These are phyloP conservation scores for Fusarium albosuccineum DNA, from an alignment of 2,329 filamentous ascomycete species.

Conservation along the genomic window DNA sequence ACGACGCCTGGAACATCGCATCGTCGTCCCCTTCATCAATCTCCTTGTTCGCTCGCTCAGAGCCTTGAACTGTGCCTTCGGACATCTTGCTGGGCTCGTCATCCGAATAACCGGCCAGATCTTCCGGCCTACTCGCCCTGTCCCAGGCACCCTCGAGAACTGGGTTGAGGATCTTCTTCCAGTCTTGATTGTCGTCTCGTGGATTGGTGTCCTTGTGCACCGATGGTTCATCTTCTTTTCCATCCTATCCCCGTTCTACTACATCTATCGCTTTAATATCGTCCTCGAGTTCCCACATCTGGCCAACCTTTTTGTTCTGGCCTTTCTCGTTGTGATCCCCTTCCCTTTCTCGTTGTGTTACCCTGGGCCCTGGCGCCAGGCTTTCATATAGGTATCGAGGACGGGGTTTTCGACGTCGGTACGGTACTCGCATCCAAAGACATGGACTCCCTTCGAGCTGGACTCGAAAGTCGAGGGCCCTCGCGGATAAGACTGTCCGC, in stretches of 20 bases:
- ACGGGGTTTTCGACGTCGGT: neutral
- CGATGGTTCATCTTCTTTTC: neutral
- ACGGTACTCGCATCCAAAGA: neutral
- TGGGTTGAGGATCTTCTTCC: too few relatives aligned
- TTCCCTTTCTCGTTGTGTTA: neutral
- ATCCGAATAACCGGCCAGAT: neutral
- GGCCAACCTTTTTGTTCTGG: neutral
- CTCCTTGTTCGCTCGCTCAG: neutral
- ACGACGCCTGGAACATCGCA: neutral
- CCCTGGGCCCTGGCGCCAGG: too few relatives aligned
- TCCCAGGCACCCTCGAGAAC: neutral
- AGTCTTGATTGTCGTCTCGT: too few relatives aligned
- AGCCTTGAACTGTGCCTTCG: neutral
- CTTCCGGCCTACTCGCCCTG: neutral
- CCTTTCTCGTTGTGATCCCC: neutral
- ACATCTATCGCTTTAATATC: neutral
- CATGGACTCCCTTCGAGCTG: constrained; percentile 39
- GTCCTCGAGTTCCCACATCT: neutral
- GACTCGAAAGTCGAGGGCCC: constrained; percentile 18
- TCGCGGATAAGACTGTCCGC: constrained; percentile 32
- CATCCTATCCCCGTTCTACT: neutral
- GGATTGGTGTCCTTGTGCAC: too few relatives aligned
- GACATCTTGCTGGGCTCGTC: neutral
- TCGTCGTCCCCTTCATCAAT: neutral
- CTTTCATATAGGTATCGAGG: too few relatives aligned